phyloP scores from a whole-genome alignment of 768 basidiomycete species.

The Boletales sp. region DNA sequence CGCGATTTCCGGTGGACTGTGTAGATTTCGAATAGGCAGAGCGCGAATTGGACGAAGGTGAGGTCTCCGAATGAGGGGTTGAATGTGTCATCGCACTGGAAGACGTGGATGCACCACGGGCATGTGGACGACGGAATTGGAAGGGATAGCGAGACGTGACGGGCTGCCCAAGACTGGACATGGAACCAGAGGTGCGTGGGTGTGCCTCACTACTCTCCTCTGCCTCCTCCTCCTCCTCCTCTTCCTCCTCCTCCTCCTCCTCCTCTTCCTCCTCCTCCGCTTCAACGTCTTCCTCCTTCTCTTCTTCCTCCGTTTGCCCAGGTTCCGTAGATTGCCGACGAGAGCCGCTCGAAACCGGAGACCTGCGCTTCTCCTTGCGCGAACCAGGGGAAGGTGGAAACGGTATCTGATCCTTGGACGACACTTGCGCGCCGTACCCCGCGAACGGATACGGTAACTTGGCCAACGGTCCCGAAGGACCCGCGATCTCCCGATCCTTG shows the following conservation, averaged over 20 bases:
- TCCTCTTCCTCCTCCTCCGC: constrained; percentile 13
- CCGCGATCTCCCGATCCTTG: constrained; percentile 41
- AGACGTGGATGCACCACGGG: constrained; percentile 42
- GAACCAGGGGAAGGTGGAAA: constrained; percentile 67
- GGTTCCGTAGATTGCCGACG: constrained; percentile 31
- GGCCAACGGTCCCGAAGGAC: constrained; percentile 44
- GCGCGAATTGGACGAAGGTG: constrained; percentile 36
- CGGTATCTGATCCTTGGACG: constrained; percentile 62
- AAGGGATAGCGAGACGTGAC: constrained; percentile 69
- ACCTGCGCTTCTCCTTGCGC: constrained; percentile 36
- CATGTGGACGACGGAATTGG: constrained; percentile 48
- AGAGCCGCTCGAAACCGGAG: constrained; percentile 23
- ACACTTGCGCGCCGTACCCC: constrained; percentile 55
- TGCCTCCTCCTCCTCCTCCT: constrained; percentile 35
- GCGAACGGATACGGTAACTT: constrained; percentile 71
- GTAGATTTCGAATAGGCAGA: constrained; percentile 44
- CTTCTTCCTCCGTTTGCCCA: constrained; percentile 23
- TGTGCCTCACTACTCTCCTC: constrained; percentile 49
- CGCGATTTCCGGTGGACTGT: constrained; percentile 61
- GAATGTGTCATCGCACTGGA: constrained; percentile 40
- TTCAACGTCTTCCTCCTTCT: constrained; percentile 17
- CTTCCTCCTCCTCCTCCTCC: constrained; percentile 38
- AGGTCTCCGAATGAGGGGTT: constrained; percentile 34
- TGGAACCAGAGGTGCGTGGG: constrained; percentile 70
- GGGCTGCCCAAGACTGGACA: constrained; percentile 83